Base-by-base conservation (phyloP, 2,329 filamentous ascomycete genomes). In the Aspergillus arachidicola region DNA sequence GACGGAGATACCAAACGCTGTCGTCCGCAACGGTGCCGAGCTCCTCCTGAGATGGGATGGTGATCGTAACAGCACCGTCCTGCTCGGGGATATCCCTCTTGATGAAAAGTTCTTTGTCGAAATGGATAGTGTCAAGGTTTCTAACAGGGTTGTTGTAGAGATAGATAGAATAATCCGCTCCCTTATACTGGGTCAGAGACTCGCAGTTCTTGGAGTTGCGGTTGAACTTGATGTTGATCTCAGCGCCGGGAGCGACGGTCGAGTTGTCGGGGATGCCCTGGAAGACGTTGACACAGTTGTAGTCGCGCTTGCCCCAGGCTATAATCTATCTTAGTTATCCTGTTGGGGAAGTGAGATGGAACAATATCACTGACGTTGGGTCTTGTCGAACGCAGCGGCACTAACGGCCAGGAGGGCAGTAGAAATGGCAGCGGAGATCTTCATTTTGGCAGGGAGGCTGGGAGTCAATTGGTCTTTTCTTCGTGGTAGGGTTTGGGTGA, bases 301-400 rank as follows among this genome's bases (percentile, higher is more conserved):
- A 76, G 57, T 76, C 73, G 26, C 74, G 72, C 43, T 75, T 76
- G 36, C 74, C 74, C 74, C 74, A 76, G 1, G 73, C 74, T 76
- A 41, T 30, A 45, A n/a, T 26, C 3, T 5, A 3, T 50, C 7
- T 30, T 36, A 50, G 58, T 16, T 19, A 23, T 23, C 14, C 16
- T 30, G 12, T 26, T 64, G 21, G 38, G 21, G 16, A 41, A 10
- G 32, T 6, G 2, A 28, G 21, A 19, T 23, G 30, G 46, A 11
- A 30, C 2, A 3, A n/a, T 28, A 45, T 14, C 14, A 60, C 68
- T 54, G 68, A 76, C 74, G 73, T 45, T 64, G 66, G 59, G 66
- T 70, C 63, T 76, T 76, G 66, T 75, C 71, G 38, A 76, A 76
- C n/a, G 69, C 68, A 34, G 72, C 73, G 46, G 68, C 70, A 59